These are phyloP conservation scores for Parastagonospora nodorum DNA, from an alignment of 2,329 filamentous ascomycete species.

Conservation along the genomic window DNA sequence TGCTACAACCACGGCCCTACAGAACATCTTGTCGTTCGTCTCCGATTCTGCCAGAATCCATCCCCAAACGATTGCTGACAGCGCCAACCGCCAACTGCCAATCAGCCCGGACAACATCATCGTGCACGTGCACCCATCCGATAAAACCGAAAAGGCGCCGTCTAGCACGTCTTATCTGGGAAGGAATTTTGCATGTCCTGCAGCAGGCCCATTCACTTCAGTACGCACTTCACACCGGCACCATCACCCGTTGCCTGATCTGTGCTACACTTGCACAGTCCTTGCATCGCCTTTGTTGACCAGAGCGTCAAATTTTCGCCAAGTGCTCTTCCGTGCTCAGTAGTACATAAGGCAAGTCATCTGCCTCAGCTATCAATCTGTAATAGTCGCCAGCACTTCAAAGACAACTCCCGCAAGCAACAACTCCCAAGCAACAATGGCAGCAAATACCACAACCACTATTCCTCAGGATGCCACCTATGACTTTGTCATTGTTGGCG, in stretches of 20 bases:
- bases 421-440: conserved; percentile 26
- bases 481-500: conserved; percentile 85
- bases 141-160: conserved; percentile 28
- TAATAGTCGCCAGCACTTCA: background rate
- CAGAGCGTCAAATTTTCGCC: conserved; percentile 7
- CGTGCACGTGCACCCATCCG: conserved; percentile 28
- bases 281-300: background rate
- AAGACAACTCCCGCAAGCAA: background rate
- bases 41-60: background rate
- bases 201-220: conserved; percentile 21
- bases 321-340: background rate
- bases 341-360: conserved; percentile 1
- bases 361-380: background rate
- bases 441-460: conserved; percentile 59
- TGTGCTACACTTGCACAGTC: background rate
- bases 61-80: conserved; percentile 1
- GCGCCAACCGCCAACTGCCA: background rate
- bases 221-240: background rate
- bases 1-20: too few species aligned
- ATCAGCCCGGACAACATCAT: background rate
- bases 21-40: too few species aligned
- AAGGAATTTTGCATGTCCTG: conserved; percentile 33
- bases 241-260: conserved; percentile 11
- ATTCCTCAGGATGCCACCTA: conserved; percentile 68
- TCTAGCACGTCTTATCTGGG: conserved; percentile 34